Evolutionary conservation across 441 rosid genomes (phyloP), one percentile per base, ranked within the genome.

Genomic region (Erodium trifolium): DNA sequence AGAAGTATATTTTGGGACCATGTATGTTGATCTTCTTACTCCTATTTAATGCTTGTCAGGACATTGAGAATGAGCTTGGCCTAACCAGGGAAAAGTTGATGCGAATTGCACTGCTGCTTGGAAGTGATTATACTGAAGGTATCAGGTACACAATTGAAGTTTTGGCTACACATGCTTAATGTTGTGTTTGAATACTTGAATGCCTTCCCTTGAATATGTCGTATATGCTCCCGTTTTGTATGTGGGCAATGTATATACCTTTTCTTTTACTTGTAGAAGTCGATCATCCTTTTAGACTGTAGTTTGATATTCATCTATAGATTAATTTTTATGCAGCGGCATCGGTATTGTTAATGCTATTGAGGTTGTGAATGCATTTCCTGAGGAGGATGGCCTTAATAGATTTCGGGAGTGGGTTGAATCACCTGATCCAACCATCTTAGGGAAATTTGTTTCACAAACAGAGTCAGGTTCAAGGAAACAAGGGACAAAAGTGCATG

Each of bases 41-140:
- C 35, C 47, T 57, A 18, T 65, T n/a, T 72, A 37, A 57, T 65
- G 51, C 18, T 51, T 76, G 60, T 70, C 76, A 94, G 99, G 98
- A 94, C 80, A 80, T 92, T 53, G 97, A 92, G 79, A 90, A 88
- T 78, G 96, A 92, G 71, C 90, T 94, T 73, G 98, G 99, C 73
- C 82, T 94, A 51, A 81, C 79, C 76, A 87, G 96, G 70, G 96
- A 94, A 73, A 85, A 88, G 76, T 74, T 94, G 70, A 85, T 87
- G 66, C 88, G 86, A 60, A 92, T 94, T 90, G 99, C 98, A 51
- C 67, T 94, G 83, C 99, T 94, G 71, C 88, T 94, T 79, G 99
- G 99, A 72, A 94, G 98, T 85, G 98, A 94, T 83, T 94, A 90
- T 78, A 94, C 98, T 11, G 99, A 94, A 82, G 99, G 99, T 63